Conservation (phyloP, 176 grass and related monocot genomes). For the Coix lacrymajobi region DNA sequence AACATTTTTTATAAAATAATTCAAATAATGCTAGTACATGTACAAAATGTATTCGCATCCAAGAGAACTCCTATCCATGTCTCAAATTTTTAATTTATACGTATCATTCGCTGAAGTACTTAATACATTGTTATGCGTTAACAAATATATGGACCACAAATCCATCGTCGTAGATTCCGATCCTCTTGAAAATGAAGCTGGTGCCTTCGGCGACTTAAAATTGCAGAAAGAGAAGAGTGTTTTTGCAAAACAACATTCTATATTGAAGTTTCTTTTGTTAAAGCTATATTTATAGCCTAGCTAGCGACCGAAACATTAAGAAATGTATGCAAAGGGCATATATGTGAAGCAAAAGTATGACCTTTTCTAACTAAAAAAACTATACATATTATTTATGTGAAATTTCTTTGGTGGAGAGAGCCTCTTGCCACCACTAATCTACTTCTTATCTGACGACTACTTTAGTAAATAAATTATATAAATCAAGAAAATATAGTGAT, state of each 20-base stretch:
- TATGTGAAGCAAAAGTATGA: slow-evolving; percentile 56
- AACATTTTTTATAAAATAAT: not conserved
- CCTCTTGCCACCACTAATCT: slow-evolving; percentile 52
- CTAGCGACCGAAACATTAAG: slow-evolving; percentile 31
- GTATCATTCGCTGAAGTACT: not conserved
- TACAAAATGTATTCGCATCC: not conserved
- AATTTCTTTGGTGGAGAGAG: slow-evolving; percentile 35
- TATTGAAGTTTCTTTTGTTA: slow-evolving; percentile 43
- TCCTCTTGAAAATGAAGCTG: not conserved
- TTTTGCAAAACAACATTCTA: slow-evolving; percentile 28
- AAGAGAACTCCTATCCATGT: not conserved
- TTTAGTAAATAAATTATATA: not conserved
- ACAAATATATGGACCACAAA: not conserved
- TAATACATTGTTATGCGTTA: not conserved
- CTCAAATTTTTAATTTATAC: not conserved
- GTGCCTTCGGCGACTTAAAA: not conserved
- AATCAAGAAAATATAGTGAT: not conserved
- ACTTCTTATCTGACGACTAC: slow-evolving; percentile 19
- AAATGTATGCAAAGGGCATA: slow-evolving; percentile 34
- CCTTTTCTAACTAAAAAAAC: slow-evolving; percentile 32
- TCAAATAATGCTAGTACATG: not conserved
- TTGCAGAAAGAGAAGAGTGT: not conserved
- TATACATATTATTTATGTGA: slow-evolving; percentile 4
- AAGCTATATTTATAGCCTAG: slow-evolving; percentile 35
- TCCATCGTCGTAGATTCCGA: not conserved